Base-by-base conservation (phyloP, 208 protist species). In the Crithidia bombi region DNA sequence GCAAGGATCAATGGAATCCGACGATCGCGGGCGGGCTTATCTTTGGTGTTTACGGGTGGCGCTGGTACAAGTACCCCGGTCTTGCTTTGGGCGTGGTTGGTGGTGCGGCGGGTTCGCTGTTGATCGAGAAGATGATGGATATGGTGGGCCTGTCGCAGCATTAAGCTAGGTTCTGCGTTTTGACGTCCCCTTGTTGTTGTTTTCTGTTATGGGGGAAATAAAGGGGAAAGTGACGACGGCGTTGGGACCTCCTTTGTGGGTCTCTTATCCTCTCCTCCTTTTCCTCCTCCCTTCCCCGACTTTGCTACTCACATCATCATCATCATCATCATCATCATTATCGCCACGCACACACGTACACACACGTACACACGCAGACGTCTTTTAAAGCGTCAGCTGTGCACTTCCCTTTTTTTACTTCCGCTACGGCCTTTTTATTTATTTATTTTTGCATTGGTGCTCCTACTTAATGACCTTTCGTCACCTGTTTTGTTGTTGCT, bases 1-100 rank as follows among this genome's bases (percentile, higher is more conserved):
- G 76, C 23, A 95, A 97, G 71, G 93, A 97, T 65, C 35, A 78
- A 65, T 93, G 81, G 86, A 97, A 97, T 72, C 85, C 90, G 14
- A 90, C 86, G 12, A 59, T 87, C 30, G 72, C 80, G 14, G 93
- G 93, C 47, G 93, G 78, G 3, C 44, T 94, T 4, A 59, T 97
- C 46, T 89, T 81, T 35, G 93, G 86, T 19, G 81, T 55, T 21
- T 96, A 96, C 68, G 91, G 91, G 30, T 94, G 87, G 85, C 82
- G 89, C 26, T 85, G 66, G 36, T 95, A 95, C 81, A 87, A 90
- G 67, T 73, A 81, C 17, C 89, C 89, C 7, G 91, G 91, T n/a
- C 65, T 96, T 1, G 78, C 85, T 1, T 86, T 68, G 5, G 89
- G 89, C 36, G 35, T 87, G 17, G 67, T 84, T 11, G 87, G 79